Base-by-base conservation (phyloP, 2,329 filamentous ascomycete genomes). In the Endoconidiophora laricicola region DNA sequence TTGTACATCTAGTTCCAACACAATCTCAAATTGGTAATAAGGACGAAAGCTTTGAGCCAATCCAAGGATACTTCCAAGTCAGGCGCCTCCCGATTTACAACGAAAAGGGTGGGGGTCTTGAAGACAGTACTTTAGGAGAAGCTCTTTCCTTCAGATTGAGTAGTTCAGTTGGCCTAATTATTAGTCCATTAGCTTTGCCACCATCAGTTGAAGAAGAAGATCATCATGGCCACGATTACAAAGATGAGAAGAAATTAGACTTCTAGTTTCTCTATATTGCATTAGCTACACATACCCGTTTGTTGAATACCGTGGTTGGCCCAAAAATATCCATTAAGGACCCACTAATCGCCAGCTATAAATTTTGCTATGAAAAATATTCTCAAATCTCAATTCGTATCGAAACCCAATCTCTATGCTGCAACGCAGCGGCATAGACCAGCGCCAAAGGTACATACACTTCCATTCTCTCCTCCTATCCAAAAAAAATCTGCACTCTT, bases 71-170 rank as follows among this genome's bases (percentile, higher is more conserved):
- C 64, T 66, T 96, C 16, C 83, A 80, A 54, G 76, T 93, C 0
- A 86, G 94, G 62, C 81, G 81, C 49, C 65, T 96, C 36, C 90
- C 91, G 0, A 71, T 94, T 0, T 81, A 86, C 56, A 85, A 93
- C 53, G 90, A 96, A 61, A 86, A 84, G 56, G 90, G 91, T 1
- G 87, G 87, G 2, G 86, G 86, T 7, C 73, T 76, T 2, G 78
- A 78, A 53, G 71, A 75, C 38, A 76, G 76, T 52, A 79, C 78
- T 55, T 73, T 81, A 49, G 79, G 84, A 22, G 85, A 94, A 59
- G 87, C 95, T 64, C 74, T 94, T 64, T 87, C 87, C 3, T 98
- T 98, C 63, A 88, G 80, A 54, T 66, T 98, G 47, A 94, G 86
- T 62, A 73, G 86, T 58, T 74, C 76, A 2, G 80, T 76, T 58